Percentiles rank a stretch among this genome's conserved stretches.
Evolutionary conservation across 73 alveolate genomes (phyloP).

Genomic region (Paramecium caudatum): DNA sequence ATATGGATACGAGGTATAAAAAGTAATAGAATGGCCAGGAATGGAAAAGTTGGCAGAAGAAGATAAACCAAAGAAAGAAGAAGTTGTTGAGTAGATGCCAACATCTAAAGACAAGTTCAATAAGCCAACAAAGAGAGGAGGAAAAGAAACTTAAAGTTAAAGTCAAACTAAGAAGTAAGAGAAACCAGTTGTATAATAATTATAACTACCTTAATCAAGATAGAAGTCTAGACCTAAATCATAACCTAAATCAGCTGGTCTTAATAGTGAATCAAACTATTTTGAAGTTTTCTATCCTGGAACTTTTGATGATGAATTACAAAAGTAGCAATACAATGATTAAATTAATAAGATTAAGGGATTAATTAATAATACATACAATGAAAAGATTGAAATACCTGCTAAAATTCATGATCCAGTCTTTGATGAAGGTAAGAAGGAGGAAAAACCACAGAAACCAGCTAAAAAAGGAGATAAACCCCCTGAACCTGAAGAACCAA

Average conservation of each 20-base stretch:
- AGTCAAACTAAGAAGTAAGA: conserved; percentile 33
- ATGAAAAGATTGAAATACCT: conserved; percentile 70
- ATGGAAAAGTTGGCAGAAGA: conserved; percentile 78
- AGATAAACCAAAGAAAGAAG: conserved; percentile 79
- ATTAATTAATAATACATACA: conserved; percentile 54
- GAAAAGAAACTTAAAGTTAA: conserved; percentile 4
- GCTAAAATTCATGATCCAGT: conserved; percentile 72
- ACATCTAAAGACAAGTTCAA: conserved; percentile 67
- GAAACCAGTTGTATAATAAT: conserved; percentile 13
- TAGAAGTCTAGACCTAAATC: conserved; percentile 62
- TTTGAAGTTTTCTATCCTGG: conserved; percentile 72
- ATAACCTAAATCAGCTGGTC: conserved; percentile 18
- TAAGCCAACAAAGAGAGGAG: conserved; percentile 4
- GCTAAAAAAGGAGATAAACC: conserved; percentile 77
- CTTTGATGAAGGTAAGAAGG: conserved; percentile 80
- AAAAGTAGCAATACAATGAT: conserved; percentile 29
- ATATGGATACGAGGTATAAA: conserved; percentile 88
- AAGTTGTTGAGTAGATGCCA: conserved; percentile 78
- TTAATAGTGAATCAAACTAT: conserved; percentile 25
- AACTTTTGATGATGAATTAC: conserved; percentile 73
- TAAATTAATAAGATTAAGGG: conserved; percentile 8
- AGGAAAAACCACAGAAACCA: conserved; percentile 78
- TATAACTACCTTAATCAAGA: conserved; percentile 17
- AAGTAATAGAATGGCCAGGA: conserved; percentile 75
- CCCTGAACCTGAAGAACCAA: conserved; percentile 82